Conservation (phyloP, 192 early-diverging fungal species). For the Podochytrium sp. region DNA sequence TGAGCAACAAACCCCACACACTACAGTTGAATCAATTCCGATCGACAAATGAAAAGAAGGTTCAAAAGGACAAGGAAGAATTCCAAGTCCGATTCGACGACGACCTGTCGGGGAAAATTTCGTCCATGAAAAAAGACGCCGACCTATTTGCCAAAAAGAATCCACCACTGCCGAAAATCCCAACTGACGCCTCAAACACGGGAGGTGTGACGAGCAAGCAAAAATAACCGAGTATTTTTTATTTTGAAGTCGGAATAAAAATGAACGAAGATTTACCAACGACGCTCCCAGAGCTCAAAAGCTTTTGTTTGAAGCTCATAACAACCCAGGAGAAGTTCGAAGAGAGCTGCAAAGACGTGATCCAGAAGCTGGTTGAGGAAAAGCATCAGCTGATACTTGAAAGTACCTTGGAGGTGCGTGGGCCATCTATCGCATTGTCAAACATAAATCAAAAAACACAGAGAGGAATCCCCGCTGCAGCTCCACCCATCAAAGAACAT, state of each 20-base stretch:
- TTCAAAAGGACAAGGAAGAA: conserved; percentile 26
- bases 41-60: conserved; percentile 13
- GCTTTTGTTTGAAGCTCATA: not conserved
- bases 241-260: not conserved
- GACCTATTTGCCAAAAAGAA: conserved; percentile 14
- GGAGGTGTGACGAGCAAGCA: not conserved
- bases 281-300: not conserved
- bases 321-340: not conserved
- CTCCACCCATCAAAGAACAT: too few relatives aligned
- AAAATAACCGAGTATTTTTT: not conserved
- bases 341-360: not conserved
- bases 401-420: too few relatives aligned
- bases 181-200: not conserved
- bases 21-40: conserved; percentile 32
- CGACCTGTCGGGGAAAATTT: conserved; percentile 2
- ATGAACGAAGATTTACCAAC: not conserved
- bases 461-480: too few relatives aligned
- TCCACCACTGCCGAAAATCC: conserved; percentile 20
- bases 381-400: too few relatives aligned
- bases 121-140: conserved; percentile 2
- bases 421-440: too few relatives aligned
- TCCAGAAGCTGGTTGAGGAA: too few relatives aligned
- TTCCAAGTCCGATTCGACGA: conserved; percentile 34
- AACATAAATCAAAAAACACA: too few relatives aligned
- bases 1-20: not conserved